Conservation (phyloP, 441 rosid genomes). For the Biscutella laevigata region DNA sequence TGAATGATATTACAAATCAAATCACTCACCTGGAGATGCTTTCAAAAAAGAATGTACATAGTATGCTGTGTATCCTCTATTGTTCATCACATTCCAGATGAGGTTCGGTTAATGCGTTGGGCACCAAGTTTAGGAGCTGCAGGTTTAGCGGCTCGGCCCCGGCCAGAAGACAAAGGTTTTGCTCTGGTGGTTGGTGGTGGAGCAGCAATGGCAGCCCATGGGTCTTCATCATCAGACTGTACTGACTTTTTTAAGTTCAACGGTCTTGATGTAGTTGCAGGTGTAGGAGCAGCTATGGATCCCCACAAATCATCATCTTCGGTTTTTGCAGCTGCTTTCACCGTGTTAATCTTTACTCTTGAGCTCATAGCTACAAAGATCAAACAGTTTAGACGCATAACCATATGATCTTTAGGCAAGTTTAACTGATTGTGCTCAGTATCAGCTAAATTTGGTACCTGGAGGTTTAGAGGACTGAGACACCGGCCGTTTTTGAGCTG, state of each 20-base stretch:
- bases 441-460: constrained; percentile 39
- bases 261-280: constrained; percentile 56
- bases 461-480: constrained; percentile 53
- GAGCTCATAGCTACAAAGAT: constrained; percentile 39
- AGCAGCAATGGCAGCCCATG: constrained; percentile 97
- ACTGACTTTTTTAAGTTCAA: constrained; percentile 51
- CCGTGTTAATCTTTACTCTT: constrained; percentile 41
- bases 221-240: constrained; percentile 70
- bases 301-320: constrained; percentile 97
- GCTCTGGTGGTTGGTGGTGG: constrained; percentile 79
- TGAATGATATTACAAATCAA: constrained; percentile 58
- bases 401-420: background rate
- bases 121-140: constrained; percentile 73
- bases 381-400: background rate
- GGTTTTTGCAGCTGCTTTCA: constrained; percentile 33
- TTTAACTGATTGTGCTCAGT: constrained; percentile 1
- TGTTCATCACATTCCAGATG: constrained; percentile 48
- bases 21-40: constrained; percentile 29
- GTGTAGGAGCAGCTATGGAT: constrained; percentile 83
- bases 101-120: constrained; percentile 82
- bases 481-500: constrained; percentile 82
- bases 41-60: constrained; percentile 39
- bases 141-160: constrained; percentile 71
- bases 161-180: constrained; percentile 66
- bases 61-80: constrained; percentile 9